These are phyloP conservation scores for Caryopteris hybrid DNA, from an alignment of 305 asterid species.

Conservation along the genomic window DNA sequence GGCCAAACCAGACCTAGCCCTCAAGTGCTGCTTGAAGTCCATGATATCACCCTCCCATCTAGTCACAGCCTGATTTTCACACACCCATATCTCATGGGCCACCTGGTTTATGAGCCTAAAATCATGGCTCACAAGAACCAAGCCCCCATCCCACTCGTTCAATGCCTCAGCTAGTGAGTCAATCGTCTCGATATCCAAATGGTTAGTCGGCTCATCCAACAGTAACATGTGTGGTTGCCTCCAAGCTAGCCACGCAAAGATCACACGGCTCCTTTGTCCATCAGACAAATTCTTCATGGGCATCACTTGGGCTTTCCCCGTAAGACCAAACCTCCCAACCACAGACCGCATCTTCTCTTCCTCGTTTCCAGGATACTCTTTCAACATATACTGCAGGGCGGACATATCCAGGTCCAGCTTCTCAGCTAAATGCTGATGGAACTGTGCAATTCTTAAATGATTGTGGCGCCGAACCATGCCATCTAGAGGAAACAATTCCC, in stretches of 20 bases:
- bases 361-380: conserved; percentile 89
- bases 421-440: conserved; percentile 90
- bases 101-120: conserved; percentile 98
- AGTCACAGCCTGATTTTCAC: conserved; percentile 82
- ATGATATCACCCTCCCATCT: conserved; percentile 94
- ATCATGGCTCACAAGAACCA: conserved; percentile 97
- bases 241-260: conserved; percentile 96
- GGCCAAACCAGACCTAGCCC: conserved; percentile 61
- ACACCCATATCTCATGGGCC: conserved; percentile 97
- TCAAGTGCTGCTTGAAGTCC: conserved; percentile 88
- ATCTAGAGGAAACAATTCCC: conserved; percentile 80
- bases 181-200: conserved; percentile 93
- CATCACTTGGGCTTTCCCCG: conserved; percentile 95
- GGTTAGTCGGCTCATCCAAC: conserved; percentile 97
- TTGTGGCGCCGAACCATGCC: conserved; percentile 99
- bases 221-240: conserved; percentile 87
- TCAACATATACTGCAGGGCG: conserved; percentile 72
- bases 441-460: conserved; percentile 93
- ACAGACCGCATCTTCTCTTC: conserved; percentile 95
- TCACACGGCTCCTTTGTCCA: conserved; percentile 86
- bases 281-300: conserved; percentile 89
- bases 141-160: conserved; percentile 98
- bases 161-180: conserved; percentile 95
- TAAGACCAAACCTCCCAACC: conserved; percentile 87
- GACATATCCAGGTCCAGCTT: conserved; percentile 83